Base-by-base conservation (phyloP, 805 yeast species). In the Saccharomycopsis synnaedendra region DNA sequence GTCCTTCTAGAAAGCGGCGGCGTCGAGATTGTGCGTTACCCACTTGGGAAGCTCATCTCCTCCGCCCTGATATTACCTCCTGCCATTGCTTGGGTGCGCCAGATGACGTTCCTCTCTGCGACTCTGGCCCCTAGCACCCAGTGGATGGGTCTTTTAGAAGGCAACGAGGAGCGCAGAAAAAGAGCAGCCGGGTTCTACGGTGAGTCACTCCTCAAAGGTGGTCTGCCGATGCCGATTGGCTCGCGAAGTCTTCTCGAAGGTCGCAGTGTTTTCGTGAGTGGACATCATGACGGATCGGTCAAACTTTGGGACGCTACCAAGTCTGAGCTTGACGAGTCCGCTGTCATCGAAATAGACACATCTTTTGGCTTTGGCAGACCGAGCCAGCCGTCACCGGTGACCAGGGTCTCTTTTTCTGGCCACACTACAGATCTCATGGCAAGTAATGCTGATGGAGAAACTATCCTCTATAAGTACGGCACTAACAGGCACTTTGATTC, bases 281-380 rank as follows among this genome's bases (percentile, higher is more conserved):
- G 97, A 0, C 96, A 93, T 59, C 75, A 80, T 35, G 82, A 82
- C 60, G 97, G 97, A 0, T 74, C 81, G 35, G 76, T 93, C 0
- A 72, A 96, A 46, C 68, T 90, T 6, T 81, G 88, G 79, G 95
- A 90, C 64, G 81, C 87, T 0, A 78, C 94, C 0, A 77, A 80
- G 48, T 83, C 84, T 27, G 96, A 85, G 52, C 57, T 80, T 5
- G 78, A 72, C 48, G 80, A 78, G 38, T 65, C 74, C 5, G 66
- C 75, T 5, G 79, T 78, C 3, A 65, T 83, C 54, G 85, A 80
- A 53, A 71, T 82, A 36, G 74, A 76, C 56, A 66, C 81, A 7
- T 64, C 78, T 1, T 65, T 67, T 39, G 69, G 78, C 9, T 54
- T 80, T 37, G 68, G 70, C 51, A 66, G 71, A 43, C 64, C 73